Base-by-base conservation (phyloP, 2,329 filamentous ascomycete species). In the Dactylellina sp. region DNA sequence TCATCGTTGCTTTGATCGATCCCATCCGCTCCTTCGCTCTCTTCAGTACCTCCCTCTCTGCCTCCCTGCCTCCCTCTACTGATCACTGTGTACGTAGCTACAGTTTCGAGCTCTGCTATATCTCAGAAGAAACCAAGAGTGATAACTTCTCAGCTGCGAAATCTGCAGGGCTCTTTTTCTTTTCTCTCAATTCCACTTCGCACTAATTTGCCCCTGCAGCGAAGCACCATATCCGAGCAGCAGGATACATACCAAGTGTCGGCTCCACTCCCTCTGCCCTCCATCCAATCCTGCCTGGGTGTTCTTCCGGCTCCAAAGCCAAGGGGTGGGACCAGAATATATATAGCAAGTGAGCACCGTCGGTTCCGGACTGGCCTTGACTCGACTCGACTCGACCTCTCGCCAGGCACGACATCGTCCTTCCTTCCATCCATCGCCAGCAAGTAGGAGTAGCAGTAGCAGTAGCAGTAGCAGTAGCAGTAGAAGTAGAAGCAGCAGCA, bases 141-240 rank as follows among this genome's bases (percentile, higher is more conserved):
- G 14, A 40, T 40, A 40, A 12, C 37, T 3, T 40, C 37, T 14
- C 14, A 12, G 9, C 9, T 16, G 37, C 14, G 14, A 12, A 4
- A 4, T 16, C 11, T 40, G 11, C 11, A 40, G 14, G 24, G 24
- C n/a, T n/a, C n/a, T n/a, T n/a, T n/a, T n/a, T n/a, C n/a, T n/a
- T n/a, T n/a, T n/a, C n/a, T n/a, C n/a, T n/a, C n/a, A n/a, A n/a
- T n/a, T n/a, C n/a, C n/a, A n/a, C n/a, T n/a, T n/a, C n/a, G 35
- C 47, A 60, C 57, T 50, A 71, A 71, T 71, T 72, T 72, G 62
- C 68, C 68, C 68, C 68, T 72, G 68, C 68, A 72, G 63, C 63
- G 24, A 60, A n/a, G n/a, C n/a, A n/a, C n/a, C n/a, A n/a, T n/a
- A n/a, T n/a, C n/a, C n/a, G n/a, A n/a, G n/a, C n/a, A n/a, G n/a